Conservation (phyloP, 2,329 filamentous ascomycete genomes). For the Chrysosporium queenslandicum region DNA sequence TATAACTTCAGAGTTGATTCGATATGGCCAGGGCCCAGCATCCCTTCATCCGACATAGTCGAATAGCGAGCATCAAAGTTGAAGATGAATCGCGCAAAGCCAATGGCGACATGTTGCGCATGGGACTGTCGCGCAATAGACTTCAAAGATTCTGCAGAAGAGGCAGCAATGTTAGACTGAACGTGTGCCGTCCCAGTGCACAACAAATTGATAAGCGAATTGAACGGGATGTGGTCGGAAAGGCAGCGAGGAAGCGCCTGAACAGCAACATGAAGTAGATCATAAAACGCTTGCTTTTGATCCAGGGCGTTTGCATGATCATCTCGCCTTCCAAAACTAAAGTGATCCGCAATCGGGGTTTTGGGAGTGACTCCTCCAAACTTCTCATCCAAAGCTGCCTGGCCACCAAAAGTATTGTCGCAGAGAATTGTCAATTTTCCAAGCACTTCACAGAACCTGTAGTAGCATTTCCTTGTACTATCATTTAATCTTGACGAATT, state of each 20-base stretch:
- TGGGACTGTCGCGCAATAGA: conserved; percentile 89
- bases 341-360: conserved; percentile 88
- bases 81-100: conserved; percentile 95
- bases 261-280: conserved; percentile 87
- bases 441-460: conserved; percentile 85
- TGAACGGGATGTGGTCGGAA: conserved; percentile 82
- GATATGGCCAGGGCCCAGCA: conserved; percentile 88
- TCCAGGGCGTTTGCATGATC: conserved; percentile 64
- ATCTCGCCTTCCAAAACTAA: conserved; percentile 78
- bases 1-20: conserved; percentile 89
- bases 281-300: conserved; percentile 89
- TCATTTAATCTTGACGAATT: conserved; percentile 58
- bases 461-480: conserved; percentile 71
- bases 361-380: conserved; percentile 80
- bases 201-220: conserved; percentile 82
- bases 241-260: conserved; percentile 91
- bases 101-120: conserved; percentile 90
- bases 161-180: conserved; percentile 80
- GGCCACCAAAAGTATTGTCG: conserved; percentile 92
- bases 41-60: conserved; percentile 94
- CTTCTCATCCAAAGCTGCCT: conserved; percentile 90
- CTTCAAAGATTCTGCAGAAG: conserved; percentile 85
- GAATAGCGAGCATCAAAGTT: conserved; percentile 96
- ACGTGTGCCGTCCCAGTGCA: conserved; percentile 96
- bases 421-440: conserved; percentile 94